A percentile compares a stretch with the other conserved stretches of the same genome.
Conservation (phyloP, 1,284 basidiomycete species). For the Malassezia cuniculi region DNA sequence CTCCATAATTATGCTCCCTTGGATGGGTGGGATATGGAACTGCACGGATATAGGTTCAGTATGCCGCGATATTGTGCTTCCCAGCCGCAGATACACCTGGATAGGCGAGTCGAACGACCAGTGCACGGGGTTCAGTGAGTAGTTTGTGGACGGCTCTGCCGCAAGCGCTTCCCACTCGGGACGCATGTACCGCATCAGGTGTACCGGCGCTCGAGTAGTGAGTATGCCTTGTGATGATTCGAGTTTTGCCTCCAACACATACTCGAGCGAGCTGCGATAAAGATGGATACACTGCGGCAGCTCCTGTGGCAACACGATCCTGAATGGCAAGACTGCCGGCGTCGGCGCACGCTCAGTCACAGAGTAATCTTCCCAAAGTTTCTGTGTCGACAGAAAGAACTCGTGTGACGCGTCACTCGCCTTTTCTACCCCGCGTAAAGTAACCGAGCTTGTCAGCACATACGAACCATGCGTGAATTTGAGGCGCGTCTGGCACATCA, state of each 20-base stretch:
- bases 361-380: slow-evolving; percentile 21
- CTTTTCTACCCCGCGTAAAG: background rate
- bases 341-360: slow-evolving; percentile 3
- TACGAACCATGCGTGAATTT: background rate
- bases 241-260: slow-evolving; percentile 28
- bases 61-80: slow-evolving; percentile 33
- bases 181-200: slow-evolving; percentile 31
- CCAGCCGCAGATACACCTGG: slow-evolving; percentile 26
- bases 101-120: slow-evolving; percentile 26
- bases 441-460: background rate
- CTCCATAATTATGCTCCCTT: slow-evolving; percentile 19
- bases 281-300: slow-evolving; percentile 42
- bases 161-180: slow-evolving; percentile 13
- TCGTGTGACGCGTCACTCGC: slow-evolving; percentile 8
- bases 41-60: slow-evolving; percentile 36
- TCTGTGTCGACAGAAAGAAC: slow-evolving; percentile 23
- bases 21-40: slow-evolving; percentile 33
- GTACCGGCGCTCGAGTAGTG: slow-evolving; percentile 21
- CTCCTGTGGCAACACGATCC: slow-evolving; percentile 31
- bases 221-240: slow-evolving; percentile 14
- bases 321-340: slow-evolving; percentile 34
- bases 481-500: slow-evolving; percentile 12
- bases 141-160: slow-evolving; percentile 15
- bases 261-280: slow-evolving; percentile 23
- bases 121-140: slow-evolving; percentile 20